Evolutionary conservation across 148 eudicot genomes (phyloP), one percentile per base, ranked within the genome.

Genomic region (Vaccinium darrowii): DNA sequence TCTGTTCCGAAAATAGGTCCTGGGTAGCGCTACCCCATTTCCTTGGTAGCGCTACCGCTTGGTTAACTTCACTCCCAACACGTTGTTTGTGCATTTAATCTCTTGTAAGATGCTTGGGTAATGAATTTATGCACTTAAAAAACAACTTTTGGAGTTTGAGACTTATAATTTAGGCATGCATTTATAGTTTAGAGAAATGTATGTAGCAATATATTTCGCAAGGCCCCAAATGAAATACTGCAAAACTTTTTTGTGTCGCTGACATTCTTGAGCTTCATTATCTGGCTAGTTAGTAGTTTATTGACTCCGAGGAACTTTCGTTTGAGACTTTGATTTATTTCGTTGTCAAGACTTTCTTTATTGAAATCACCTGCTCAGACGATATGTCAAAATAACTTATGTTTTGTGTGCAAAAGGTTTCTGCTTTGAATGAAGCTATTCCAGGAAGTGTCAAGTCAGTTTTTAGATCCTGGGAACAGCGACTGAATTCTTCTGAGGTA

Each of bases 381-480:
- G 15, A 50, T 19, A 36, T 80, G 54, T 67, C 53, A 54, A 79
- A 60, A 65, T 53, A 69, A 53, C 18, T 77, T 77, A 69, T 73
- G 76, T 81, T 79, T 80, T 86, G 30, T 33, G 51, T 80, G 56
- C 69, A 19, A 75, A 76, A 97, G 99, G 98, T 94, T 13, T 91
- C 98, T 84, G 96, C 98, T 81, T 85, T 97, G 85, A 97, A 97
- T 87, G 99, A 97, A 87, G 96, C 99, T 86, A 91, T 95, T 86
- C 39, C 92, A 43, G 99, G 98, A 87, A 97, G 99, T 88, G 99
- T 88, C 36, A 93, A 97, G 90, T 92, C 94, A 16, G 98, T 95
- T 84, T 97, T 97, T 83, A 92, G 87, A 92, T 90, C 98, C 69
- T 97, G 99, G 98, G 99, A 97, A 83, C 93, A 97, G 84, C 98